phyloP scores from a whole-genome alignment of 2,329 filamentous ascomycete species.

The Stemphylium beticola region DNA sequence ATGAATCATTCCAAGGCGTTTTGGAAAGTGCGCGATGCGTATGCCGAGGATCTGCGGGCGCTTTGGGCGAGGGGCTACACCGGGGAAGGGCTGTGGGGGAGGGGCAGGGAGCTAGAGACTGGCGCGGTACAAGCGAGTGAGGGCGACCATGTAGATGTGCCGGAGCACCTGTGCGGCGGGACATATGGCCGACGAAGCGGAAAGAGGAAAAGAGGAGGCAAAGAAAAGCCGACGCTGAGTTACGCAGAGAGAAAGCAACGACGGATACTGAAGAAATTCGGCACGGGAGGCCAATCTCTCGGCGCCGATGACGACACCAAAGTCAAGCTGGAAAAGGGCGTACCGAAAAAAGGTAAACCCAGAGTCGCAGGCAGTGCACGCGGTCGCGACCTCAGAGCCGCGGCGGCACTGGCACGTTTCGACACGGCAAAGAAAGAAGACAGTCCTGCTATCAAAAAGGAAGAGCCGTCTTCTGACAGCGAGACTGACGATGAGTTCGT shows the following conservation, averaged over 20 bases:
- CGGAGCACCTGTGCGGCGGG: slow-evolving; percentile 77
- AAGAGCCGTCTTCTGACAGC: slow-evolving; percentile 39
- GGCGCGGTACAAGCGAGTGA: slow-evolving; percentile 33
- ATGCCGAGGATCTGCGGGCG: slow-evolving; percentile 71
- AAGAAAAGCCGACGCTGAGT: slow-evolving; percentile 58
- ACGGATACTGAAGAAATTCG: slow-evolving; percentile 78
- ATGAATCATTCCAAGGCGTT: slow-evolving; percentile 89
- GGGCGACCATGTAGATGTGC: slow-evolving; percentile 36
- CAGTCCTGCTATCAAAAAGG: slow-evolving; percentile 48
- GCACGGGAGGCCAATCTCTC: slow-evolving; percentile 69
- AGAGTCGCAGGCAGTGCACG: slow-evolving; percentile 76
- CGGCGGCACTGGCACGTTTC: slow-evolving; percentile 77
- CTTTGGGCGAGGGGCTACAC: slow-evolving; percentile 75
- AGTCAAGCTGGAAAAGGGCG: slow-evolving; percentile 70
- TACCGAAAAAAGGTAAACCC: slow-evolving; percentile 67
- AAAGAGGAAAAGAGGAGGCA: slow-evolving; percentile 54
- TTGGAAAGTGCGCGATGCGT: slow-evolving; percentile 78
- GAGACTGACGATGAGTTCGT: slow-evolving; percentile 47
- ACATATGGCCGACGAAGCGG: slow-evolving; percentile 69
- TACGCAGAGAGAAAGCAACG: slow-evolving; percentile 77
- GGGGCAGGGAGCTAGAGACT: slow-evolving; percentile 67
- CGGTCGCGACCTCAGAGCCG: slow-evolving; percentile 76
- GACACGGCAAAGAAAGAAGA: slow-evolving; percentile 59
- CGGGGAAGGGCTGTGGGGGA: slow-evolving; percentile 84
- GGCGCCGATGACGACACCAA: slow-evolving; percentile 73